These are phyloP conservation scores for Emergomyces orientalis DNA, from an alignment of 2,329 filamentous ascomycete genomes.

Conservation along the genomic window DNA sequence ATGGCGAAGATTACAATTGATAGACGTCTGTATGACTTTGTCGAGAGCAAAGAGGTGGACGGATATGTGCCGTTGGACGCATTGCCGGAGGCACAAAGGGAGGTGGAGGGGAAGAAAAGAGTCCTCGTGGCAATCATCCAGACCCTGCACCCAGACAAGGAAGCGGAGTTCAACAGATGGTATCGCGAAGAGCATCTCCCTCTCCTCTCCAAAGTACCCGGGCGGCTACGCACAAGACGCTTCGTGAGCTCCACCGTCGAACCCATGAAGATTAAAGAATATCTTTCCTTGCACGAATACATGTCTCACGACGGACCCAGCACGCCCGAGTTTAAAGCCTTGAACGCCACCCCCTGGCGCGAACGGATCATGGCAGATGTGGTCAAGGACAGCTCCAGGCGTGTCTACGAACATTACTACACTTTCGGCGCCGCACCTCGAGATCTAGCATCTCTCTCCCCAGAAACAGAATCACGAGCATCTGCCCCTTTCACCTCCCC, in stretches of 20 bases:
- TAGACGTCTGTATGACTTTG: constrained; percentile 60
- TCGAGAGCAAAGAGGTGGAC: constrained; percentile 45
- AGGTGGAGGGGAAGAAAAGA: constrained; percentile 23
- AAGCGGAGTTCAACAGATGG: constrained; percentile 57
- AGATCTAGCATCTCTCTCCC: constrained; percentile 52
- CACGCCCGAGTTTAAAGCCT: constrained; percentile 54
- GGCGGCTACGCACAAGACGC: constrained; percentile 65
- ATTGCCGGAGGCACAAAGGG: constrained; percentile 48
- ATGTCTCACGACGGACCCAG: constrained; percentile 56
- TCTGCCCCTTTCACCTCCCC: constrained; percentile 45
- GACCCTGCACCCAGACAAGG: constrained; percentile 41
- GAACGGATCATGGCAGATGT: constrained; percentile 51
- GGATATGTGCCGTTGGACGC: constrained; percentile 53
- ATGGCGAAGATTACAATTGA: constrained; percentile 60
- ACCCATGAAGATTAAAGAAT: constrained; percentile 46
- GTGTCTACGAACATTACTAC: constrained; percentile 65
- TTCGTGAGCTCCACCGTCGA: constrained; percentile 60
- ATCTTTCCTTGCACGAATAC: constrained; percentile 65
- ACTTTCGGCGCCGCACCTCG: constrained; percentile 67
- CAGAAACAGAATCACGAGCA: constrained; percentile 25
- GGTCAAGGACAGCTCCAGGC: constrained; percentile 48
- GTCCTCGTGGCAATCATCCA: constrained; percentile 56
- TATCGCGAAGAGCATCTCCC: constrained; percentile 64
- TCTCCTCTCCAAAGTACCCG: constrained; percentile 63
- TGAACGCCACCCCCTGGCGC: constrained; percentile 54